Base-by-base conservation (phyloP, 2,329 filamentous ascomycete species). In the Macroventuria anomochaeta region DNA sequence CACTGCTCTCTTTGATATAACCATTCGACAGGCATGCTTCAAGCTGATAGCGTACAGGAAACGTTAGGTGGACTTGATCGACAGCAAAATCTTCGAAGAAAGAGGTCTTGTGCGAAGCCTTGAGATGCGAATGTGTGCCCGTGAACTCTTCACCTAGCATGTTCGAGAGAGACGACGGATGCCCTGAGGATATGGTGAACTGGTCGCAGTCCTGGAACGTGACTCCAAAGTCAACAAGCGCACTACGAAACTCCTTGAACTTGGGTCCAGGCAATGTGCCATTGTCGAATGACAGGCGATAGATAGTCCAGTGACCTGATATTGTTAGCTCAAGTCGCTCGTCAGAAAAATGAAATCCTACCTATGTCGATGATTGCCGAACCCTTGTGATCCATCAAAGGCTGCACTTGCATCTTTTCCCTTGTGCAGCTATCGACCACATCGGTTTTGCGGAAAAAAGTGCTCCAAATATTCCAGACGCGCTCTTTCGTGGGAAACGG, bases 21-120 rank as follows among this genome's bases (percentile, higher is more conserved):
- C 87, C 86, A 23, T 88, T 85, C 0, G 93, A 96, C n/a, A 97
- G 81, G 69, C 93, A 97, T 0, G 91, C 93, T 72, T 99, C 93
- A 0, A 99, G 83, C 70, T 96, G 92, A 68, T 97, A 99, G 13
- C 91, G 84, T 1, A 96, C 84, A 0, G 85, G 77, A 57, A 92
- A 97, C 0, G 48, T 75, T 61, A 61, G 51, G 31, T 68, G 60
- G 8, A 69, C 40, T 11, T 63, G 63, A 15, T 52, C 42, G n/a
- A 55, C 52, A 18, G 77, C 58, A 2, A 79, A 71, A 18, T 74
- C 65, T 7, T 69, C 57, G 26, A 71, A 64, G 5, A 43, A 47
- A 3, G 65, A 62, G 7, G 18, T 25, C 11, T 49, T 54, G 2
- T 49, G 26, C 2, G 43, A 33, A 17, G 56, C 13, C 21, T 47